A percentile compares a stretch with the other conserved stretches of the same genome.
Conservation (phyloP, 805 yeast species). For the Myxozyma geophila region DNA sequence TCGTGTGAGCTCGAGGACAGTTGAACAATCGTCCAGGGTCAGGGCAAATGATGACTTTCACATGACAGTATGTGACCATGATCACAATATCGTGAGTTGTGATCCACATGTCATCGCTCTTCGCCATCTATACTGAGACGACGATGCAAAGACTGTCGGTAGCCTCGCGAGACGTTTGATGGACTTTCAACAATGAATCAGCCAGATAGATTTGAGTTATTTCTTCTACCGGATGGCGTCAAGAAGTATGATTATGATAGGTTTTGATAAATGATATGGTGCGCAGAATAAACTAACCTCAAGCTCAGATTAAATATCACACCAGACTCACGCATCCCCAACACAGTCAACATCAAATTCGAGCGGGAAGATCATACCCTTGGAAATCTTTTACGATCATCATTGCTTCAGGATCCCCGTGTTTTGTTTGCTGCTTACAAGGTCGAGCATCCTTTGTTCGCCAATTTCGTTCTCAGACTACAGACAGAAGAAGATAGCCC, state of each 20-base stretch:
- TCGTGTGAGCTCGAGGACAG: slow-evolving; percentile 12
- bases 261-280: background rate
- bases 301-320: slow-evolving; percentile 68
- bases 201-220: slow-evolving; percentile 97
- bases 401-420: slow-evolving; percentile 78
- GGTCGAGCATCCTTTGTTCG: slow-evolving; percentile 96
- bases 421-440: slow-evolving; percentile 98
- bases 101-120: background rate
- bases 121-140: background rate
- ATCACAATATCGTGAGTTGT: slow-evolving; percentile 2
- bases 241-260: slow-evolving; percentile 61
- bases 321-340: slow-evolving; percentile 94
- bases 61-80: background rate
- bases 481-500: slow-evolving; percentile 95
- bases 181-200: slow-evolving; percentile 72
- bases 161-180: background rate
- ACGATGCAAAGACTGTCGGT: background rate
- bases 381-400: slow-evolving; percentile 80
- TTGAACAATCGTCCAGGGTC: background rate
- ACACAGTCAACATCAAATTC: slow-evolving; percentile 88
- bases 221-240: slow-evolving; percentile 96
- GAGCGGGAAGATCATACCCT: slow-evolving; percentile 98
- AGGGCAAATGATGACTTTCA: slow-evolving; percentile 3
- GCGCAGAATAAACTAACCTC: background rate
- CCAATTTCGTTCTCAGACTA: slow-evolving; percentile 89